Percentiles rank a stretch among this genome's conserved stretches.
phyloP scores from a whole-genome alignment of 2,329 filamentous ascomycete species.

The Thyridium curvatum region DNA sequence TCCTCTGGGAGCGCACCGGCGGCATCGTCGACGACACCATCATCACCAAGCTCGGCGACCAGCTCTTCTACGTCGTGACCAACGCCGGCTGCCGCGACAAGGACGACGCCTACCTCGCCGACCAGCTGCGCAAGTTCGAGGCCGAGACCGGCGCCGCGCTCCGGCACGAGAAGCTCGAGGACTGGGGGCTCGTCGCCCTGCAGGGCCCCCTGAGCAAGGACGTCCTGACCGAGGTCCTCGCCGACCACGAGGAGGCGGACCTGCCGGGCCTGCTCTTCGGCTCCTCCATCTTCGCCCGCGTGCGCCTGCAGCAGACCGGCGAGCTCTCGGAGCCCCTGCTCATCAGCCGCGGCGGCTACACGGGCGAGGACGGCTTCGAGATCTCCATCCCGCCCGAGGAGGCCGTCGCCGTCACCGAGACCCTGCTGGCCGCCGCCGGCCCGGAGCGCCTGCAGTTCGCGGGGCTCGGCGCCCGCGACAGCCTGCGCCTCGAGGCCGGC shows the following conservation, averaged over 20 bases:
- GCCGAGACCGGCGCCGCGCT: constrained; percentile 22
- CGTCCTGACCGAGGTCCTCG: constrained; percentile 60
- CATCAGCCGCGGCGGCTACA: constrained; percentile 88
- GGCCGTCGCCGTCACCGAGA: constrained; percentile 60
- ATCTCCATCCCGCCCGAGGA: constrained; percentile 72
- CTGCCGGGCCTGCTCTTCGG: constrained; percentile 77
- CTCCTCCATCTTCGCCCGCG: constrained; percentile 57
- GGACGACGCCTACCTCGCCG: constrained; percentile 70
- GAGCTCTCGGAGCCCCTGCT: constrained; percentile 48
- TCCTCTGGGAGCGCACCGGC: constrained; percentile 73
- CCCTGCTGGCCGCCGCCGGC: constrained; percentile 60
- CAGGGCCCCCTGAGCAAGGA: constrained; percentile 76
- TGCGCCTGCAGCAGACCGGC: constrained; percentile 52
- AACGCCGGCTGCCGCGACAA: constrained; percentile 91
- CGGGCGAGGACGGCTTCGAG: constrained; percentile 97
- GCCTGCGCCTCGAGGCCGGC: constrained; percentile 86
- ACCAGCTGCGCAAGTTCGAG: constrained; percentile 54
- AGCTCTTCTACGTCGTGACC: constrained; percentile 86
- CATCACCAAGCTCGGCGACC: constrained; percentile 69
- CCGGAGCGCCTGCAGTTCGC: constrained; percentile 64
- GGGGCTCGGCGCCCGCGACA: constrained; percentile 86
- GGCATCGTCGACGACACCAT: constrained; percentile 95
- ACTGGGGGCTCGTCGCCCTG: constrained; percentile 76
- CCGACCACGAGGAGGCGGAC: constrained; percentile 41
- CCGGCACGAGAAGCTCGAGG: constrained; percentile 47